Percentiles rank a stretch among this genome's conserved stretches.
phyloP scores from a whole-genome alignment of 2,329 filamentous ascomycete genomes.

The Parascedosporium putredinis region DNA sequence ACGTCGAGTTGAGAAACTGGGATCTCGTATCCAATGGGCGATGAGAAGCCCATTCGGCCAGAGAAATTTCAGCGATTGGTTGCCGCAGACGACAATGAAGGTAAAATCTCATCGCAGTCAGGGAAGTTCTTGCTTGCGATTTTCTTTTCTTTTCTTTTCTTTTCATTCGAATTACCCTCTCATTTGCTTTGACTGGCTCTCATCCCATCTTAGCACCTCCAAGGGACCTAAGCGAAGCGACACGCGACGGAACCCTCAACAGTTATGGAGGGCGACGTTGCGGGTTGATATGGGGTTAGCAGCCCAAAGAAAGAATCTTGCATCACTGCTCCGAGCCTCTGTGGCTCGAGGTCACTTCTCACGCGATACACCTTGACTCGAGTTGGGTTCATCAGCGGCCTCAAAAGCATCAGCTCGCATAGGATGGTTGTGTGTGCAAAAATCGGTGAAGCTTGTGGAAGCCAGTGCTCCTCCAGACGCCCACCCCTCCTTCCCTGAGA shows the following conservation, averaged over 20 bases:
- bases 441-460: constrained; percentile 6
- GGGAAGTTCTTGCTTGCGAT: neutral
- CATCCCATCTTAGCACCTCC: neutral
- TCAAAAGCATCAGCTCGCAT: too few species aligned
- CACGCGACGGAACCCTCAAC: too few species aligned
- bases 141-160: neutral
- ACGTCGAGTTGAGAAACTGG: neutral
- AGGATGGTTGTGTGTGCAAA: neutral
- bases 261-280: too few species aligned
- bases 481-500: too few species aligned
- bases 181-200: neutral
- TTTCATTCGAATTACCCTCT: too few species aligned
- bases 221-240: too few species aligned
- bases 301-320: too few species aligned
- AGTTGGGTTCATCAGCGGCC: neutral
- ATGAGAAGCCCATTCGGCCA: neutral
- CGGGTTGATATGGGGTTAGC: too few species aligned
- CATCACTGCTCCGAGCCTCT: too few species aligned
- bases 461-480: neutral
- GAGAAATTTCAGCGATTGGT: neutral
- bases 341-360: too few species aligned
- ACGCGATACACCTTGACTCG: too few species aligned
- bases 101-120: neutral
- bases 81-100: neutral
- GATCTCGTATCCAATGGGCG: neutral